These are phyloP conservation scores for Apophysomyces variabilis DNA, from an alignment of 371 early-diverging fungal species.

Conservation along the genomic window DNA sequence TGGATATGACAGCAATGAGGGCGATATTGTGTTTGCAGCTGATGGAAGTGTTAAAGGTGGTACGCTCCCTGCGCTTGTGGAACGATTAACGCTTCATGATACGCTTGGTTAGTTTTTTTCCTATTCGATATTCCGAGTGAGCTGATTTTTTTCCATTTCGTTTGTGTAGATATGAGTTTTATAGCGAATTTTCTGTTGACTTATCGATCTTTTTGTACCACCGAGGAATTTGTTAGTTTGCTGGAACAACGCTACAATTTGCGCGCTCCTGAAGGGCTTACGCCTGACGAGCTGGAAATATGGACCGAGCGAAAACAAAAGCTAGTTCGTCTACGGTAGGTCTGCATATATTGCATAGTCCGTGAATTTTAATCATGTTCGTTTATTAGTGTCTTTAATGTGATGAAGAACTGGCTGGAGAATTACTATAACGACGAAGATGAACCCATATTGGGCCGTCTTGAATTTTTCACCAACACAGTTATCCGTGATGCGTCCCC, in stretches of 20 bases:
- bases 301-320: slow-evolving; percentile 88
- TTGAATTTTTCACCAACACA: slow-evolving; percentile 78
- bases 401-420: slow-evolving; percentile 92
- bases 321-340: slow-evolving; percentile 79
- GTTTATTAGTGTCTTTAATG: slow-evolving; percentile 69
- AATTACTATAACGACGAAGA: slow-evolving; percentile 80
- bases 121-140: not conserved
- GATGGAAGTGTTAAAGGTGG: slow-evolving; percentile 88
- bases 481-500: slow-evolving; percentile 74
- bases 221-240: slow-evolving; percentile 71
- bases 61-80: slow-evolving; percentile 82
- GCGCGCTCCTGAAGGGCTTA: slow-evolving; percentile 69
- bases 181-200: slow-evolving; percentile 85
- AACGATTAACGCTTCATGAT: slow-evolving; percentile 89
- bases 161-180: slow-evolving; percentile 69
- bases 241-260: slow-evolving; percentile 78
- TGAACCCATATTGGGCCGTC: slow-evolving; percentile 62
- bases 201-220: slow-evolving; percentile 84
- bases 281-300: slow-evolving; percentile 63
- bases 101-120: slow-evolving; percentile 38
- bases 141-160: slow-evolving; percentile 22
- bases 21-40: slow-evolving; percentile 77
- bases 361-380: not conserved
- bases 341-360: not conserved
- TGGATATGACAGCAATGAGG: slow-evolving; percentile 68